These are phyloP conservation scores for Pleurotus ostreatus DNA, from an alignment of 768 basidiomycete genomes.

Conservation along the genomic window DNA sequence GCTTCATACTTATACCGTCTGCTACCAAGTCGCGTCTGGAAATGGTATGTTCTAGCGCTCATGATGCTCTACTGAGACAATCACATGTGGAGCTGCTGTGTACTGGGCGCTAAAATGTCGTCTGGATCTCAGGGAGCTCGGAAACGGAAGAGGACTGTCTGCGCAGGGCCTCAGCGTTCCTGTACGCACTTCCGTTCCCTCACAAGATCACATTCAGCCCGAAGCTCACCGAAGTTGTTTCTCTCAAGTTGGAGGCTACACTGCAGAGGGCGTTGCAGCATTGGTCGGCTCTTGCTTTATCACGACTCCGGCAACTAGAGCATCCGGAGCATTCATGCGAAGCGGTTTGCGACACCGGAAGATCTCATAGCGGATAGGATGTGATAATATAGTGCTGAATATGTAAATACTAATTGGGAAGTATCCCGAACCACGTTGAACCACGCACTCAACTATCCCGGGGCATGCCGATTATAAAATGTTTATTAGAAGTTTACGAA, in stretches of 20 bases:
- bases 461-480: neutral
- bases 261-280: too few species aligned
- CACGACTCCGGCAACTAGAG: neutral
- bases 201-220: too few species aligned
- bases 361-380: too few species aligned
- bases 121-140: neutral
- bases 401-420: too few species aligned
- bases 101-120: neutral
- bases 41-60: constrained; percentile 3
- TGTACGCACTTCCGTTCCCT: too few species aligned
- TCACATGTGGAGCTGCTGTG: neutral
- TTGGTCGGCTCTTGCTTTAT: neutral
- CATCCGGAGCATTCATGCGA: neutral
- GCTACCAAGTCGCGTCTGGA: neutral
- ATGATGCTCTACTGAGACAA: neutral
- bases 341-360: neutral
- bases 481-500: neutral
- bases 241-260: too few species aligned
- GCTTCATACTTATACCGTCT: neutral
- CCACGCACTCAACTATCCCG: neutral
- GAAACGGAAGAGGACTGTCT: neutral
- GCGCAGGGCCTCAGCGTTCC: too few species aligned
- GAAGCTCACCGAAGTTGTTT: too few species aligned
- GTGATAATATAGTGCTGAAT: too few species aligned
- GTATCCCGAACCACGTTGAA: too few species aligned